Evolutionary conservation across 129 eudicot genomes (phyloP), one percentile per base, ranked within the genome.

Genomic region (Erigeron canadensis): DNA sequence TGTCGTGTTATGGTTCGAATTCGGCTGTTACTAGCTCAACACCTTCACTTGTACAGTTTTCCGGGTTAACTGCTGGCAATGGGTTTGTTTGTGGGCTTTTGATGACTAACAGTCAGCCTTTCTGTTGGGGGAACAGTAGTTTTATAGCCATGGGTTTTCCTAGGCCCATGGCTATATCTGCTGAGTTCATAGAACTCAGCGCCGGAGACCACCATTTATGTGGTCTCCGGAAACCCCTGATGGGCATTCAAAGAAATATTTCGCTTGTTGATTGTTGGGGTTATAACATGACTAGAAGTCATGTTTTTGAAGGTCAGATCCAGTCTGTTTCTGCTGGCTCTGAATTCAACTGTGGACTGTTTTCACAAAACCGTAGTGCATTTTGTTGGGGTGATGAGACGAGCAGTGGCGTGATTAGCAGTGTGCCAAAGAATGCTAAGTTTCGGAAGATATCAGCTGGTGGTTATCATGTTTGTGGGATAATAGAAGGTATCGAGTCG

Each of bases 221-320:
- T 68, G 98, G 92, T 23, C 81, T 93, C 70, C 83, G 90, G 48
- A 87, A 85, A 58, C 98, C 96, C 60, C 69, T 89, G 67, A 83
- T 67, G 77, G 98, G 98, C 18, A 84, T 58, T 19, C 74, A 41
- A 40, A 80, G 98, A 55, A 82, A 93, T 75, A 71, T 19, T 10
- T 85, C 98, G 5, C 74, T 87, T 58, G 90, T 93, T n/a, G 98
- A 93, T 75, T 93, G 96, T 71, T 93, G 98, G 98, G 98, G 98
- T 18, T 93, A 89, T 74, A 89, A 93, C 84, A 93, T 93, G 98
- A 93, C 98, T 0, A 83, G 75, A 48, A 89, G 80, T 61, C 80
- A 85, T 65, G 86, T 65, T 43, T 89, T 89, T 54, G 83, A 89
- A 68, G 98, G 95, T 53, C 90, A 82, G 82, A 79, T 87, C 76